Evolutionary conservation across 2,329 filamentous ascomycete species (phyloP), one percentile per base, ranked within the genome.

Genomic region (Sporothrix dimorphospora): DNA sequence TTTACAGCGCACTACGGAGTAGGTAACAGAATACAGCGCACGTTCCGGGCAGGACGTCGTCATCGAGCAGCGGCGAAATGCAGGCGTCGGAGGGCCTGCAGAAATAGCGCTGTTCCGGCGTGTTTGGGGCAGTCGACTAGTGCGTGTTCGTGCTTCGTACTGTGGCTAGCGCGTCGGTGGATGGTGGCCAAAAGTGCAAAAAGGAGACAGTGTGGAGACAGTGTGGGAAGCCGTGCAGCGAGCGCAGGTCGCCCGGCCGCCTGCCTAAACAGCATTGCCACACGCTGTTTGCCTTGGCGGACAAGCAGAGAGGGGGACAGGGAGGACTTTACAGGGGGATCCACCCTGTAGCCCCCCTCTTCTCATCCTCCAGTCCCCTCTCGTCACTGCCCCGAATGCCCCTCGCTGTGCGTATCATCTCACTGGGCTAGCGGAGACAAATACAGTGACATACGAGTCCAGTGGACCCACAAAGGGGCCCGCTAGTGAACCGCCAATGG

Each of bases 391-490:
- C 59, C 59, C 59, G 14, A 61, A 3, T 40, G 57, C 57, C 59
- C 59, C 59, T 63, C 59, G 59, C 21, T 63, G 59, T 27, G 59
- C n/a, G 55, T 59, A 38, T 59, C 55, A 59, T 59, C 53, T 57
- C 34, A 42, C 57, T 42, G 38, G n/a, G 57, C 57, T 24, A 40
- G n/a, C n/a, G 38, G 57, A n/a, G 38, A 63, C 2, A 57, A 40
- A 59, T 59, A 59, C 55, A 40, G 27, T n/a, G 30, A n/a, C 55
- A 27, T 45, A 16, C 38, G 38, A 63, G 57, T 11, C 24, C 4
- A 47, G 2, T 6, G 6, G 61, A 34, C 61, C 61, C 61, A 66
- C 61, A 66, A 66, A 49, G 61, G 61, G 61, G 38, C 40, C 40
- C 61, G 61, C 61, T 66, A 66, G 42, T 49, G 42, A 34, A 66